Conservation (phyloP, 331 rosid species). For the Malus hybrid region DNA sequence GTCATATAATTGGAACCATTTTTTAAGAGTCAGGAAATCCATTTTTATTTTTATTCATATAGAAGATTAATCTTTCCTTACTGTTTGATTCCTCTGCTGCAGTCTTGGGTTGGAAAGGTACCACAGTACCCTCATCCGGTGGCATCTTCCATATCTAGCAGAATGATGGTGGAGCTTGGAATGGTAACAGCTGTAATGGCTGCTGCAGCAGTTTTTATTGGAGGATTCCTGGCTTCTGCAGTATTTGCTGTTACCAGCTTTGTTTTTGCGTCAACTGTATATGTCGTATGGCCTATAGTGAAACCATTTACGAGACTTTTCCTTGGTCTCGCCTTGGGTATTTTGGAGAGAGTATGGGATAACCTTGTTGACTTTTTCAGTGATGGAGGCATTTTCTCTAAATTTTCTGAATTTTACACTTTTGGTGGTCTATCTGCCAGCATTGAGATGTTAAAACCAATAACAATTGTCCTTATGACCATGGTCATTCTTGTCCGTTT, state of each 20-base stretch:
- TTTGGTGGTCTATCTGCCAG: slow-evolving; percentile 74
- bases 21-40: background rate
- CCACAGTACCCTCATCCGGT: slow-evolving; percentile 83
- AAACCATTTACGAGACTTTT: slow-evolving; percentile 64
- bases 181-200: slow-evolving; percentile 53
- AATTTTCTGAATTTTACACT: slow-evolving; percentile 56
- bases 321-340: slow-evolving; percentile 42
- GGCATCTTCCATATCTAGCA: slow-evolving; percentile 86
- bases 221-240: slow-evolving; percentile 90
- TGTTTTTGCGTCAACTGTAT: slow-evolving; percentile 42
- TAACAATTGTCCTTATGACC: slow-evolving; percentile 54
- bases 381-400: slow-evolving; percentile 61
- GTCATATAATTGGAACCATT: background rate
- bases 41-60: background rate
- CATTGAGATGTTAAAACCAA: slow-evolving; percentile 50
- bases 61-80: background rate
- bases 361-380: slow-evolving; percentile 46
- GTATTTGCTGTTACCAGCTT: slow-evolving; percentile 75
- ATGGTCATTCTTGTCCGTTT: slow-evolving; percentile 96
- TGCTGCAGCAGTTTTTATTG: slow-evolving; percentile 59
- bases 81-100: slow-evolving; percentile 29
- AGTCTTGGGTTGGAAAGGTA: slow-evolving; percentile 75
- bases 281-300: slow-evolving; percentile 74
- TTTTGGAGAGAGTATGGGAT: slow-evolving; percentile 74
- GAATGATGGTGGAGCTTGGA: slow-evolving; percentile 83